A percentile compares a stretch with the other conserved stretches of the same genome.
Conservation (phyloP, 2,329 filamentous ascomycete species). For the Magnaporthiopsis rhizophila region DNA sequence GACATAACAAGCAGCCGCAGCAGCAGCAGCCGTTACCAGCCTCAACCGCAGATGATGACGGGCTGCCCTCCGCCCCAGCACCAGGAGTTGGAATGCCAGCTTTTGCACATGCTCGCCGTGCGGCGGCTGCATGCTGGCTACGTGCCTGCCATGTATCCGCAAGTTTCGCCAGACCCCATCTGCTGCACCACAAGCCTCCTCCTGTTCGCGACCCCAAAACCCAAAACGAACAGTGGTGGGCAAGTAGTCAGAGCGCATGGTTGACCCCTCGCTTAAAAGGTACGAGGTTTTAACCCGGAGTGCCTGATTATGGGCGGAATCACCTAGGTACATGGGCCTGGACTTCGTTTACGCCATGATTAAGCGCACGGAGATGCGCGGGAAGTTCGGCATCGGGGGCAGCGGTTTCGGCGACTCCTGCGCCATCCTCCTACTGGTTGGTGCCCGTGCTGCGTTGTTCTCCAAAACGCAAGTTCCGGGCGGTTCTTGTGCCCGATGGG, state of each 20-base stretch:
- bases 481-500: no score
- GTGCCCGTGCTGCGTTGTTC: conserved; percentile 47
- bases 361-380: conserved; percentile 45
- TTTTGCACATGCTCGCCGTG: conserved; percentile 33
- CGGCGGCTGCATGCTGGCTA: conserved; percentile 29
- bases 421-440: conserved; percentile 42
- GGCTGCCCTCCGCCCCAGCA: not conserved
- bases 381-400: conserved; percentile 45
- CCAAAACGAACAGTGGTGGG: conserved; percentile 34
- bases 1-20: no score
- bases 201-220: not conserved
- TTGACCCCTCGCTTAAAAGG: conserved; percentile 31
- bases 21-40: conserved; percentile 3
- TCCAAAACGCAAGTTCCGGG: conserved; percentile 32
- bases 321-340: conserved; percentile 20
- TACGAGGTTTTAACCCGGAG: conserved; percentile 33
- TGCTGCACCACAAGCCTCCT: no score
- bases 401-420: conserved; percentile 40
- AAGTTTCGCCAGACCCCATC: conserved; percentile 22
- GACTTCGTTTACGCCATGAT: conserved; percentile 35
- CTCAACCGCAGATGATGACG: conserved; percentile 7
- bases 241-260: conserved; percentile 34
- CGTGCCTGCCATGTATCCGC: conserved; percentile 34
- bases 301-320: conserved; percentile 32
- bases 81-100: conserved; percentile 26